phyloP scores from a whole-genome alignment of 345 rosid species.

The Dipteronia dyeriana region DNA sequence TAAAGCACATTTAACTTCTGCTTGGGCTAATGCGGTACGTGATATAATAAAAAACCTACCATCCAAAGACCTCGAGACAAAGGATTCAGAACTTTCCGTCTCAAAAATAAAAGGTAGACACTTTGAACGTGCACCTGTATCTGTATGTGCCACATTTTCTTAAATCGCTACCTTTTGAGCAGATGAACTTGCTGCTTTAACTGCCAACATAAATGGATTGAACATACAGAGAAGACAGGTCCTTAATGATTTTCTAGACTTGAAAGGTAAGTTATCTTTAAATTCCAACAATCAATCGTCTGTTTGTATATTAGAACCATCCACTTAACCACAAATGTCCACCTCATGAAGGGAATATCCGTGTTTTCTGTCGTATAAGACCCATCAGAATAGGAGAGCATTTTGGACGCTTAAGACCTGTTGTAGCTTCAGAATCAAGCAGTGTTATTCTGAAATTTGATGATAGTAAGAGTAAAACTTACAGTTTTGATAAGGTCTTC shows the following conservation, averaged over 20 bases:
- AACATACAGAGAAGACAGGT: slow-evolving; percentile 59
- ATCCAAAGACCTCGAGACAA: not conserved
- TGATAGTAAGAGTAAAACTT: slow-evolving; percentile 48
- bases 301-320: not conserved
- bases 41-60: slow-evolving; percentile 40
- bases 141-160: not conserved
- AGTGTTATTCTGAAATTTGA: slow-evolving; percentile 44
- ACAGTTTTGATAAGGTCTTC: slow-evolving; percentile 68
- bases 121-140: not conserved
- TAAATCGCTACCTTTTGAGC: slow-evolving; percentile 10
- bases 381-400: slow-evolving; percentile 41
- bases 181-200: slow-evolving; percentile 56
- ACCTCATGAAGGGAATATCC: slow-evolving; percentile 57
- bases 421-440: slow-evolving; percentile 50
- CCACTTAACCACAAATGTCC: not conserved
- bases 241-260: slow-evolving; percentile 68
- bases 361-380: slow-evolving; percentile 77
- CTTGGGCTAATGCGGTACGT: slow-evolving; percentile 67
- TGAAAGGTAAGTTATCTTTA: slow-evolving; percentile 57
- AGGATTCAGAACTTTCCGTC: slow-evolving; percentile 24
- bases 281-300: not conserved
- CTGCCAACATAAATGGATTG: slow-evolving; percentile 41
- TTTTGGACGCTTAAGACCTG: slow-evolving; percentile 34
- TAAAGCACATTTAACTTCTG: slow-evolving; percentile 54
- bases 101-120: slow-evolving; percentile 44